Evolutionary conservation across 176 grass and related monocot genomes (phyloP).

Genomic region (Otatea glauca): DNA sequence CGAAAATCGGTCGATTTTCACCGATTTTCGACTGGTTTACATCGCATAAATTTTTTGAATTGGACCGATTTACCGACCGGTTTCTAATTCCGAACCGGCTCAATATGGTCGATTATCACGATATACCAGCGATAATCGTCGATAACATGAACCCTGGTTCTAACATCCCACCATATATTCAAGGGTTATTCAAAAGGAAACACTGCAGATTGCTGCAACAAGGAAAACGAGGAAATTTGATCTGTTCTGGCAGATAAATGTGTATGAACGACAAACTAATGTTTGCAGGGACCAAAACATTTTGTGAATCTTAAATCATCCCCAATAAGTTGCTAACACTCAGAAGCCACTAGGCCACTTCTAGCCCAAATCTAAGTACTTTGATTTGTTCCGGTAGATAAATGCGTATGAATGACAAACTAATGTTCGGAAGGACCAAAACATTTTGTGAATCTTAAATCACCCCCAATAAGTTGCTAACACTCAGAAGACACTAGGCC

Average conservation of each 20-base stretch:
- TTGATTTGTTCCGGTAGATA: constrained; percentile 23
- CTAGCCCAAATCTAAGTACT: constrained; percentile 17
- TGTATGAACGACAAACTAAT: not conserved
- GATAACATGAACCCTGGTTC: no score
- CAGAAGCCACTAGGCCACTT: not conserved
- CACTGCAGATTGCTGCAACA: not conserved
- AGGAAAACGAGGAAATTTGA: not conserved
- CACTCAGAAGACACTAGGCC: not conserved
- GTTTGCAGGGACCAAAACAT: not conserved
- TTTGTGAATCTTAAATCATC: not conserved
- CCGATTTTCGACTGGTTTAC: no score
- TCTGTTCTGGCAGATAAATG: constrained; percentile 5
- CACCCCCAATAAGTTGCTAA: not conserved
- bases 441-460: not conserved
- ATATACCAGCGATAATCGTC: no score
- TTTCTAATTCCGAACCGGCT: no score
- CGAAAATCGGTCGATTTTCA: no score
- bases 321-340: not conserved
- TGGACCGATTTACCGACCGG: no score
- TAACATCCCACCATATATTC: not conserved
- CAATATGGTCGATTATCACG: no score
- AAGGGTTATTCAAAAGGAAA: not conserved
- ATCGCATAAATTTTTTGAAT: no score
- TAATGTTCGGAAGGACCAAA: constrained; percentile 1
- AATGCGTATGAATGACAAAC: not conserved